Evolutionary conservation across 2,329 filamentous ascomycete genomes (phyloP), one percentile per base, ranked within the genome.

Genomic region (Penicillium vulpinum): DNA sequence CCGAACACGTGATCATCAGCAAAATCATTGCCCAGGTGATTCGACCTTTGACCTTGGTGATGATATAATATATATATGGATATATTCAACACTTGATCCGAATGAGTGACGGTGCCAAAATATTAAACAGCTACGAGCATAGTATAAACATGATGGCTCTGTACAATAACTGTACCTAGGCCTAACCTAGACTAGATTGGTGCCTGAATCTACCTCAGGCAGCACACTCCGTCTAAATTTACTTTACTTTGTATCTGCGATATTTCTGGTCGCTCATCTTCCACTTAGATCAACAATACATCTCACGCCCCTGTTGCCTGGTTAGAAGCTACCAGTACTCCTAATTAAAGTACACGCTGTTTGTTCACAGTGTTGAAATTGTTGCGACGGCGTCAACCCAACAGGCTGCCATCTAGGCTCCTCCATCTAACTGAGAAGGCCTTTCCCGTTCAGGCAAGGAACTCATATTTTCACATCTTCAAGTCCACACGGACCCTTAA

Each of bases 151-250:
- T 41, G 10, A 18, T 43, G 40, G 40, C 28, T 29, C 28, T 10
- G 28, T 29, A 31, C 29, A 29, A 9, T 29, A 29, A 29, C 15
- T n/a, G 2, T n/a, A 28, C 29, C 18, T 1, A 13, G 24, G 33
- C 33, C 35, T 49, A 56, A 47, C 51, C 50, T 26, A 50, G 46
- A 51, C 6, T 21, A 28, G 46, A 44, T 51, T 36, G 57, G 24
- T 64, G 62, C 64, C 62, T 65, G 60, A 64, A 55, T 58, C 41
- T 26, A 45, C 46, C 48, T 65, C 50, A 65, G 62, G 62, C 64
- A 64, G 39, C 51, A 48, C 28, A 26, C 31, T 44, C 24, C 35
- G n/a, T 44, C 35, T 29, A n/a, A n/a, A n/a, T n/a, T n/a, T n/a
- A n/a, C n/a, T n/a, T n/a, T 38, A 35, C 38, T 45, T 24, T 47